Conservation (phyloP, 768 basidiomycete species). For the Leucosporidium creatinivorum region DNA sequence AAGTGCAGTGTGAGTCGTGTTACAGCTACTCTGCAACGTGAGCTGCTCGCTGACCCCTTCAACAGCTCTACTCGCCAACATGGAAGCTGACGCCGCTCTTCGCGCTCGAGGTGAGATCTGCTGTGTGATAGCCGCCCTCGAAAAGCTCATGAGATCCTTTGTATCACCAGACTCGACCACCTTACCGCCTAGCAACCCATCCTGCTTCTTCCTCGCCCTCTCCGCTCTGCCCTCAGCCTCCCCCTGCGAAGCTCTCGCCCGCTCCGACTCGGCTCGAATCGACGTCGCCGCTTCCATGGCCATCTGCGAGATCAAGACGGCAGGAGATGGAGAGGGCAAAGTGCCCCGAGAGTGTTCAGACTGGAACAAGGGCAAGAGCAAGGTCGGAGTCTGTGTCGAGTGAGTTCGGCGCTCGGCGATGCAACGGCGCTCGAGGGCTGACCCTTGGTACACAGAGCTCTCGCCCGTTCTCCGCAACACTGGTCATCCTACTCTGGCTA, state of each 20-base stretch:
- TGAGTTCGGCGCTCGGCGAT: too few species aligned
- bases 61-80: background rate
- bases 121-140: background rate
- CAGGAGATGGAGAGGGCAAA: background rate
- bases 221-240: background rate
- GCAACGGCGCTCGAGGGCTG: too few species aligned
- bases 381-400: constrained; percentile 4
- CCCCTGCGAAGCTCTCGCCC: constrained; percentile 17
- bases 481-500: constrained; percentile 11
- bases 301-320: constrained; percentile 14
- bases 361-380: background rate
- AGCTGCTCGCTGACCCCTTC: background rate
- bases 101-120: background rate
- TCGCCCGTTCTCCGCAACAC: constrained; percentile 12
- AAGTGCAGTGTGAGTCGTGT: too few species aligned
- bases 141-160: background rate
- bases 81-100: background rate
- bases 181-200: background rate
- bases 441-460: background rate
- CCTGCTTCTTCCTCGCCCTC: constrained; percentile 19
- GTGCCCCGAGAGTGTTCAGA: constrained; percentile 8
- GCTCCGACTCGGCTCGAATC: constrained; percentile 6
- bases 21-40: too few species aligned
- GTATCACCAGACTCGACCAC: background rate
- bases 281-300: constrained; percentile 14